phyloP scores from a whole-genome alignment of 2,329 filamentous ascomycete species.

The Cercospora janseana region DNA sequence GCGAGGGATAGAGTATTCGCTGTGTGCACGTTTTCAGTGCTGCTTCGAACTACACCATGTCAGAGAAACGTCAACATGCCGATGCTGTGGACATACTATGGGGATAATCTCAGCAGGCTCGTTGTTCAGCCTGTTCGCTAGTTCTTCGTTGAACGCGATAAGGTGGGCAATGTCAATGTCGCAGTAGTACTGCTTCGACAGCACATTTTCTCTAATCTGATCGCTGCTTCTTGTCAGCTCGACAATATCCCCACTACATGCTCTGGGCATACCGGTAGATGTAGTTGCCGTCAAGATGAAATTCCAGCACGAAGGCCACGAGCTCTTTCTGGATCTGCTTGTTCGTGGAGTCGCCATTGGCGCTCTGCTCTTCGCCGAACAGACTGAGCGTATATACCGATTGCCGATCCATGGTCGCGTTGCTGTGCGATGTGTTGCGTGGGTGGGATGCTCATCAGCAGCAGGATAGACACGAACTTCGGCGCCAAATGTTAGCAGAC shows the following conservation, averaged over 20 bases:
- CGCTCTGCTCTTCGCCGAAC: slow-evolving; percentile 51
- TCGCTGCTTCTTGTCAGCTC: slow-evolving; percentile 61
- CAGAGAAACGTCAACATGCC: slow-evolving; percentile 20
- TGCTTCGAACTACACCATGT: slow-evolving; percentile 70
- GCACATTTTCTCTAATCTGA: slow-evolving; percentile 89
- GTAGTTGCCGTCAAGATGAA: slow-evolving; percentile 89
- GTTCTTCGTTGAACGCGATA: slow-evolving; percentile 92
- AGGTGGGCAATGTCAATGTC: slow-evolving; percentile 94
- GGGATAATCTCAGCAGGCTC: slow-evolving; percentile 92
- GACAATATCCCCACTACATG: background rate
- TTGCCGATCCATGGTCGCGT: slow-evolving; percentile 71
- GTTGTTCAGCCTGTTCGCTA: slow-evolving; percentile 83
- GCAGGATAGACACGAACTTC: slow-evolving; percentile 1
- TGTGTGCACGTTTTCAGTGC: slow-evolving; percentile 90
- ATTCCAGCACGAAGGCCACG: slow-evolving; percentile 88
- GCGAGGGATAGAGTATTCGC: slow-evolving; percentile 83
- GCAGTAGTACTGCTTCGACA: slow-evolving; percentile 92
- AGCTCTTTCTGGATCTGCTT: slow-evolving; percentile 70
- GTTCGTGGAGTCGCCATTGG: slow-evolving; percentile 39
- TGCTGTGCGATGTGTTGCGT: slow-evolving; percentile 7
- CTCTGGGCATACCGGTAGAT: slow-evolving; percentile 72
- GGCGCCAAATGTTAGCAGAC: slow-evolving; percentile 5
- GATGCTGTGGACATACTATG: slow-evolving; percentile 57
- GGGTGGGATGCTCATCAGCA: slow-evolving; percentile 5
- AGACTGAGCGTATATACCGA: slow-evolving; percentile 84